phyloP scores from a whole-genome alignment of 2,329 filamentous ascomycete genomes.

The Colletotrichum sp. region DNA sequence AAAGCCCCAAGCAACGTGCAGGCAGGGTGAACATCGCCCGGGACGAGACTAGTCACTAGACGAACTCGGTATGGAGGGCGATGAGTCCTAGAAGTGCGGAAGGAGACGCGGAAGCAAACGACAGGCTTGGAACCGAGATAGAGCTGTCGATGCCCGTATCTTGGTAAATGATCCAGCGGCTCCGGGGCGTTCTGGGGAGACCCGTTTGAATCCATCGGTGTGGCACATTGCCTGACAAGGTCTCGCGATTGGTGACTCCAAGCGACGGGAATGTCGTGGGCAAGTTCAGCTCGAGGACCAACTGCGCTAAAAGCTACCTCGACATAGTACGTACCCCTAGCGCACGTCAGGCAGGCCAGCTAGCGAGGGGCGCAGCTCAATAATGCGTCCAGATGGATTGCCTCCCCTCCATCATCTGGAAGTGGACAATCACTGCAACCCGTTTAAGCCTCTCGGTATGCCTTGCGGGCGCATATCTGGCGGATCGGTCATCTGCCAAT shows the following conservation, averaged over 20 bases:
- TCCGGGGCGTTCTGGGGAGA: background rate
- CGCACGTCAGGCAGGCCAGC: background rate
- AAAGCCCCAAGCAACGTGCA: background rate
- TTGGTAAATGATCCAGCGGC: background rate
- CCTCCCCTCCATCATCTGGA: background rate
- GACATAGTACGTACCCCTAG: background rate
- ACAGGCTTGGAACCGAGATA: background rate
- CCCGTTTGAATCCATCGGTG: background rate
- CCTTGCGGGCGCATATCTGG: background rate
- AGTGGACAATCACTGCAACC: background rate
- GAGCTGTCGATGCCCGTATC: background rate
- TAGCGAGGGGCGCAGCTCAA: conserved; percentile 13
- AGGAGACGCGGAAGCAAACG: background rate
- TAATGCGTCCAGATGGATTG: background rate
- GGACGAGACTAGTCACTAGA: conserved; percentile 4
- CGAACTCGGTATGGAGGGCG: background rate
- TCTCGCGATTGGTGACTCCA: conserved; percentile 3
- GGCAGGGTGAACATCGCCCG: background rate
- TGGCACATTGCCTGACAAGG: conserved; percentile 9
- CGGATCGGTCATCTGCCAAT: background rate
- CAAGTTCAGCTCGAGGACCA: background rate
- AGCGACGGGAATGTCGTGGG: background rate
- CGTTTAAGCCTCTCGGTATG: background rate
- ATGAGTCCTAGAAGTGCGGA: background rate
- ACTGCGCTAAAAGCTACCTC: background rate